Conservation (phyloP, 2,329 filamentous ascomycete genomes). For the Fusarium humuli region DNA sequence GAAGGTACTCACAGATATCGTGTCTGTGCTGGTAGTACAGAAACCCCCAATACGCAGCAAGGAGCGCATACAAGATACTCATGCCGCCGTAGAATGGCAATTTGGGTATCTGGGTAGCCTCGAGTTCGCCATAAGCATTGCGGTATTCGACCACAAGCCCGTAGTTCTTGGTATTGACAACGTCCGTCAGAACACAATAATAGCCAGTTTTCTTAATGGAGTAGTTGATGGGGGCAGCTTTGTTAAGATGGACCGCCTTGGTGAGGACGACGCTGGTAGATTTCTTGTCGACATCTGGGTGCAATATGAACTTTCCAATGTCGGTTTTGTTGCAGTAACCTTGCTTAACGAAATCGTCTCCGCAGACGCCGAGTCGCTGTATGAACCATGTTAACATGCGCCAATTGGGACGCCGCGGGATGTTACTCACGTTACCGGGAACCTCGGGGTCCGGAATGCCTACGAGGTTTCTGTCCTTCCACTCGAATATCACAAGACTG, state of each 20-base stretch:
- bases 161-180: constrained; percentile 76
- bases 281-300: constrained; percentile 77
- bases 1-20: constrained; percentile 77
- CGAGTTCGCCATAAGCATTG: constrained; percentile 95
- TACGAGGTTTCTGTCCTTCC: constrained; percentile 84
- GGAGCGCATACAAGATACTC: constrained; percentile 90
- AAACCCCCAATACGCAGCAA: constrained; percentile 88
- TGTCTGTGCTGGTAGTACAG: constrained; percentile 93
- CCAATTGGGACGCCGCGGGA: constrained; percentile 1
- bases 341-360: constrained; percentile 73
- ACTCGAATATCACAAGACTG: constrained; percentile 93
- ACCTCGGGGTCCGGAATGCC: constrained; percentile 72
- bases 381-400: constrained; percentile 21
- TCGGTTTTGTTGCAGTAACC: constrained; percentile 81
- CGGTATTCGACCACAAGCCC: constrained; percentile 88
- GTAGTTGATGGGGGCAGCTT: constrained; percentile 81
- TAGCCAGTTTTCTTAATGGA: constrained; percentile 91
- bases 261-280: constrained; percentile 81
- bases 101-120: constrained; percentile 95
- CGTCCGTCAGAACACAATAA: constrained; percentile 88
- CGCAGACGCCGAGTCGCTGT: constrained; percentile 73
- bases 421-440: constrained; percentile 62
- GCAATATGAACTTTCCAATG: constrained; percentile 85
- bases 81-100: constrained; percentile 96
- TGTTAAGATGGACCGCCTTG: constrained; percentile 83